Percentiles rank a stretch among this genome's conserved stretches.
Conservation (phyloP, 1,139 yeast species). For the Candida sp. region DNA sequence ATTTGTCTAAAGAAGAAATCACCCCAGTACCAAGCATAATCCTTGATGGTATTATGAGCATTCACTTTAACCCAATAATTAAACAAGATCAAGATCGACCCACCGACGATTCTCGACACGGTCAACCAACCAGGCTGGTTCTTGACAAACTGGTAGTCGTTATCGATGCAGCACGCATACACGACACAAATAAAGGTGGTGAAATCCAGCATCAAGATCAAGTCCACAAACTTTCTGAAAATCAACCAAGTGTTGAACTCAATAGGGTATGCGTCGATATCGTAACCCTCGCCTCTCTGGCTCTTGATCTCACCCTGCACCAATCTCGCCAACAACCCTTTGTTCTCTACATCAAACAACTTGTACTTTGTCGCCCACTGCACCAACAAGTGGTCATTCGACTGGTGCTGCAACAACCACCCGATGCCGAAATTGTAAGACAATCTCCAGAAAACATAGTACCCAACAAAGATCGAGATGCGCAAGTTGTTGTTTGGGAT, state of each 20-base stretch:
- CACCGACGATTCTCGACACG: conserved; percentile 42
- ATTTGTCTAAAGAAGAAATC: conserved; percentile 88
- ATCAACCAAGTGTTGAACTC: conserved; percentile 88
- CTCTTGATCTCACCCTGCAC: conserved; percentile 50
- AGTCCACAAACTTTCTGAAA: conserved; percentile 80
- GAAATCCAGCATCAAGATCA: conserved; percentile 87
- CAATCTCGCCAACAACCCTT: conserved; percentile 42
- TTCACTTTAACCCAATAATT: conserved; percentile 88
- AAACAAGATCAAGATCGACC: conserved; percentile 60
- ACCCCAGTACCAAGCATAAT: conserved; percentile 97
- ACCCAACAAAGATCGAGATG: conserved; percentile 49
- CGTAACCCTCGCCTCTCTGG: conserved; percentile 63
- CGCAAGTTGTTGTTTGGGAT: conserved; percentile 34
- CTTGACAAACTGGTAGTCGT: conserved; percentile 44
- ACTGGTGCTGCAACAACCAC: conserved; percentile 67
- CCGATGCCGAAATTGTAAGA: conserved; percentile 86
- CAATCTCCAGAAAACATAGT: conserved; percentile 79
- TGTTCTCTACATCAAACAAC: conserved; percentile 47
- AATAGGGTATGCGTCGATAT: conserved; percentile 58
- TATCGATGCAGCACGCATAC: conserved; percentile 53
- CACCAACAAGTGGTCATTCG: conserved; percentile 60
- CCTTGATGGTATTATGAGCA: conserved; percentile 90
- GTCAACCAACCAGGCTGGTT: conserved; percentile 40
- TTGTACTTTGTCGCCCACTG: conserved; percentile 51
- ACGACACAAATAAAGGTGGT: conserved; percentile 77